Evolutionary conservation across 2,329 filamentous ascomycete species (phyloP), one percentile per base, ranked within the genome.

Genomic region (Nakataea oryzae): DNA sequence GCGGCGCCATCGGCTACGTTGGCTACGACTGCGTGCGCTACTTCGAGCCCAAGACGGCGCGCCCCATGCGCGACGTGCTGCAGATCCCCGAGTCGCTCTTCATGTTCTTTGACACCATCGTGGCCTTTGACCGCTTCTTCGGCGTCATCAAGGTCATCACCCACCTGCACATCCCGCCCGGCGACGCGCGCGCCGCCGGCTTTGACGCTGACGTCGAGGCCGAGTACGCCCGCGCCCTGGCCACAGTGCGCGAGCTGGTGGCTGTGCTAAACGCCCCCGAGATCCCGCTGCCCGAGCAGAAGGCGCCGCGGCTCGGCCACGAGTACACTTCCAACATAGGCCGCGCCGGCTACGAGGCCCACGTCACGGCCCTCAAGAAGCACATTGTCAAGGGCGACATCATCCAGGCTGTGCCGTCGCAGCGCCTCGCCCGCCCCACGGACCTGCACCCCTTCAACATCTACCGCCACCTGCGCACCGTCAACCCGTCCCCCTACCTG

Each of bases 361-460:
- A 97, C 73, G 95, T 99, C 62, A 87, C 84, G 28, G 80, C 77
- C 58, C 81, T 99, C 64, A 97, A 97, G 79, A 82, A 91, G 75
- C 93, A 97, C 79, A 97, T 99, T 69, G 83, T 86, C 69, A 83
- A 85, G 65, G 95, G 95, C 68, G 92, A 97, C 78, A 97, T 99
- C 72, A 97, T 99, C 76, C 95, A 99, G 74, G 91, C 92, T 0
- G 95, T 99, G 21, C 95, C 95, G 1, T 97, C 92, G 55, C 95
- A 99, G 76, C 86, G 95, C 61, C 90, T 97, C 71, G 88, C 93
- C 9, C 85, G 93, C 30, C 93, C 93, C 17, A 99, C 95, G 3
- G 86, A 85, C 62, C 80, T 99, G 56, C 95, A 99, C 74, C 93
- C 95, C 0, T 99, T 97, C 82, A 99, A 97, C 79, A 90, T 99